Evolutionary conservation across 768 basidiomycete genomes (phyloP), one percentile per base, ranked within the genome.

Genomic region (Pilatotrama ljubarskyi): DNA sequence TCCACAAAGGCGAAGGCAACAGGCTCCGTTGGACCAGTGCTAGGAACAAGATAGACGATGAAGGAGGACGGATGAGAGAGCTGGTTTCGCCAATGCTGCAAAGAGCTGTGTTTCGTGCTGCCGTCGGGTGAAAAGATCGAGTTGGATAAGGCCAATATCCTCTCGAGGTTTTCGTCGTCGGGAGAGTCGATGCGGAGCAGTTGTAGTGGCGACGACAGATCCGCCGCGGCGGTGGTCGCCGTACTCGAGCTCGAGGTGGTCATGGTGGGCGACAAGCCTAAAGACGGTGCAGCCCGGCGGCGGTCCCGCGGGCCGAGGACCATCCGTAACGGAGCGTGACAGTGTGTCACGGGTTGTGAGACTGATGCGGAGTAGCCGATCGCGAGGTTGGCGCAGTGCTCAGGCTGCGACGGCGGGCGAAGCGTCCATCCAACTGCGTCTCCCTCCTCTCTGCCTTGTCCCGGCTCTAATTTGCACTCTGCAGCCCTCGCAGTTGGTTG

Each of bases 1-100:
- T 65, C 58, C 1, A 63, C 62, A 26, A 69, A 71, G 14, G 67
- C 26, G 43, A 69, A 71, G 0, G 64, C 68, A 5, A 64, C 59
- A 0, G 68, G 65, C 0, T 29, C 22, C 5, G 20, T 25, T 22
- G 57, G 51, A 0, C 41, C 6, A 2, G 53, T 13, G 2, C 29
- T 1, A 15, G 49, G 59, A 3, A 64, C 41, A 5, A 71, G 52
- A 38, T 66, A 71, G 29, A 68, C 9, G 51, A 71, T 66, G 37
- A 58, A 35, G 0, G 67, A 58, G 5, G 51, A 41, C 1, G 57
- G 56, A 38, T 51, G 49, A 10, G 63, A 40, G 32, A 70, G 64
- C 0, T 52, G 55, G 26, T 50, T 40, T 18, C 57, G 58, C 69
- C 67, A 70, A 22, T 56, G 32, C 4, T 47, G 29, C 15, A 67